phyloP scores from a whole-genome alignment of 495 filamentous ascomycete species.

The Xylaria nigripes region DNA sequence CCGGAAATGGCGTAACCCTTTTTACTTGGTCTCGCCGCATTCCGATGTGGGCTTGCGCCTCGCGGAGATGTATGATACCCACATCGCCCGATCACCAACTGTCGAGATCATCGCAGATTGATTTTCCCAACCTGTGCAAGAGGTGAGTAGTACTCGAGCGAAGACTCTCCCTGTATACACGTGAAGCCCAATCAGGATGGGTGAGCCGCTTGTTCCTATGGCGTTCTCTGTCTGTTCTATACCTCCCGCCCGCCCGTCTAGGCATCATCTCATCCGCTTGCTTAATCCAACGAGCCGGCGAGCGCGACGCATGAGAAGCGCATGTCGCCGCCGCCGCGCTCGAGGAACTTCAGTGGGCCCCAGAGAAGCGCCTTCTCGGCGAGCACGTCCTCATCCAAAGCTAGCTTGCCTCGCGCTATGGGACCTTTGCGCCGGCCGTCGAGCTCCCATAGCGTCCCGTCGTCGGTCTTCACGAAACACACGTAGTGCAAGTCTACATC shows the following conservation, averaged over 20 bases:
- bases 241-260: background rate
- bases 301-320: conserved; percentile 67
- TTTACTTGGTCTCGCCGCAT: too few species aligned
- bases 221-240: background rate
- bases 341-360: conserved; percentile 54
- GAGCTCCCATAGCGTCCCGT: conserved; percentile 73
- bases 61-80: background rate
- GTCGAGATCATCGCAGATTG: background rate
- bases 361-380: conserved; percentile 56
- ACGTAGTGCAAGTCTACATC: conserved; percentile 76
- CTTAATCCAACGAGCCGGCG: conserved; percentile 55
- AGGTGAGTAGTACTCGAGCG: too few species aligned
- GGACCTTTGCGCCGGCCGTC: conserved; percentile 72
- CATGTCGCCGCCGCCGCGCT: conserved; percentile 58
- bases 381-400: conserved; percentile 55
- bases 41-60: background rate
- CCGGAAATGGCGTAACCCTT: background rate
- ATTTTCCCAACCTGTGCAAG: background rate
- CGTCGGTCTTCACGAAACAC: conserved; percentile 66
- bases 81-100: background rate
- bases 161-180: background rate
- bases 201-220: background rate
- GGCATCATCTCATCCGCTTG: background rate
- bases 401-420: conserved; percentile 49
- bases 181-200: background rate